phyloP scores from a whole-genome alignment of 345 rosid species.

The Eucalyptus coolabah region DNA sequence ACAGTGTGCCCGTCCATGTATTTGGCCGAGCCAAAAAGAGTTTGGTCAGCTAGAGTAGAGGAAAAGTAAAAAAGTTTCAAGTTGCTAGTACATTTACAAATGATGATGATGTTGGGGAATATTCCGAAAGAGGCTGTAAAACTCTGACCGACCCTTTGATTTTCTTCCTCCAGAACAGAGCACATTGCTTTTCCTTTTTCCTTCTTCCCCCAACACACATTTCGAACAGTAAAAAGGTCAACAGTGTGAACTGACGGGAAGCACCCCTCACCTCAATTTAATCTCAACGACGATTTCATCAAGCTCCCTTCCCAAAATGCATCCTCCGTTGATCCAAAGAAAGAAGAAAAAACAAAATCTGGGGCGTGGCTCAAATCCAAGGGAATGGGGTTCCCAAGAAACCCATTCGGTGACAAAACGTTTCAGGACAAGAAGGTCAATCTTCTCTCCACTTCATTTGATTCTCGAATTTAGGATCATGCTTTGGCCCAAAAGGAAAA shows the following conservation, averaged over 20 bases:
- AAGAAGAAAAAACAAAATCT: neutral
- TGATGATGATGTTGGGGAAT: neutral
- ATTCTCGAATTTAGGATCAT: neutral
- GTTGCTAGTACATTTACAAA: neutral
- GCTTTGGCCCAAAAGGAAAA: neutral
- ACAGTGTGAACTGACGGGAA: neutral
- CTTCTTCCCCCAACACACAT: neutral
- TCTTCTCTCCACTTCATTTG: neutral
- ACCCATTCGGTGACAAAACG: neutral
- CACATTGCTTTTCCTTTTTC: neutral
- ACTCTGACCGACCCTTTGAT: neutral
- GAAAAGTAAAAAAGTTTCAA: neutral
- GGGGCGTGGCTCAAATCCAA: neutral
- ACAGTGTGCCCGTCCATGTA: neutral
- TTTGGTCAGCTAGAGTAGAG: neutral
- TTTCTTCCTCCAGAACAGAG: neutral
- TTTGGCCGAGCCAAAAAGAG: neutral
- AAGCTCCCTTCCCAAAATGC: neutral
- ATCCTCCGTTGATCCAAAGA: neutral
- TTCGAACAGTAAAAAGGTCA: neutral
- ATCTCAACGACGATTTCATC: neutral
- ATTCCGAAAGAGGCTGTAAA: neutral
- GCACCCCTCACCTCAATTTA: neutral
- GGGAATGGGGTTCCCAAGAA: neutral
- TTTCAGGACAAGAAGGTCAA: neutral